Evolutionary conservation across 768 basidiomycete genomes (phyloP).

Genomic region (Boletus fagicola): DNA sequence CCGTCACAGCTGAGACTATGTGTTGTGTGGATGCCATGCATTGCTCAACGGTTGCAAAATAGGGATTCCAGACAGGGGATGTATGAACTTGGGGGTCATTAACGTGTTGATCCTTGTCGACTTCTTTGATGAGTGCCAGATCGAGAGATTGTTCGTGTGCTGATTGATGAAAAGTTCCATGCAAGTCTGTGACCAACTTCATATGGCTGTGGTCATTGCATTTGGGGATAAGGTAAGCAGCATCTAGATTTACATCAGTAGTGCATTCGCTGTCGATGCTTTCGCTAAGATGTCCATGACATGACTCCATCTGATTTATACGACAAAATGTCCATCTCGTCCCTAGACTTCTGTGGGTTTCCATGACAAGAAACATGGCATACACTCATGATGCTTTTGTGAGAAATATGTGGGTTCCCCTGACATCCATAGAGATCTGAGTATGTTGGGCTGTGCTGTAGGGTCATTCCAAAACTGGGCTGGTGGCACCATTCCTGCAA

Average conservation of each 20-base stretch:
- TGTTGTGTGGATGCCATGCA: neutral
- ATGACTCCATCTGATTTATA: neutral
- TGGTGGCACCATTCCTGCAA: neutral
- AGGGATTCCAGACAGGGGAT: neutral
- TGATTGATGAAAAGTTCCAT: neutral
- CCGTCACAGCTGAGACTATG: too few species aligned
- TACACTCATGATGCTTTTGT: constrained; percentile 1
- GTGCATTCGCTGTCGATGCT: neutral
- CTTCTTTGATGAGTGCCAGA: neutral
- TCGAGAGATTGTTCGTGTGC: neutral
- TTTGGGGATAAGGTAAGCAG: neutral
- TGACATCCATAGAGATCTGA: neutral
- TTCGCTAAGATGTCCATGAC: neutral
- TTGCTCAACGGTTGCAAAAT: neutral
- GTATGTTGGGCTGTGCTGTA: neutral
- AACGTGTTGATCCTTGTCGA: neutral
- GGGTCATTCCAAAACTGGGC: neutral
- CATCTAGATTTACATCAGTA: neutral
- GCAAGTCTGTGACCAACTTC: neutral
- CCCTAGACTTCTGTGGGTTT: constrained; percentile 4
- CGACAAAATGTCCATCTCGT: neutral
- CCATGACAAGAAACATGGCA: neutral
- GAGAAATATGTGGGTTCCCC: neutral
- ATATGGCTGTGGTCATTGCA: neutral
- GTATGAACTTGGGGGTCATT: neutral